Evolutionary conservation across 306 rosid species (phyloP), one percentile per base, ranked within the genome.

Genomic region (Hippophae gyantsensis): DNA sequence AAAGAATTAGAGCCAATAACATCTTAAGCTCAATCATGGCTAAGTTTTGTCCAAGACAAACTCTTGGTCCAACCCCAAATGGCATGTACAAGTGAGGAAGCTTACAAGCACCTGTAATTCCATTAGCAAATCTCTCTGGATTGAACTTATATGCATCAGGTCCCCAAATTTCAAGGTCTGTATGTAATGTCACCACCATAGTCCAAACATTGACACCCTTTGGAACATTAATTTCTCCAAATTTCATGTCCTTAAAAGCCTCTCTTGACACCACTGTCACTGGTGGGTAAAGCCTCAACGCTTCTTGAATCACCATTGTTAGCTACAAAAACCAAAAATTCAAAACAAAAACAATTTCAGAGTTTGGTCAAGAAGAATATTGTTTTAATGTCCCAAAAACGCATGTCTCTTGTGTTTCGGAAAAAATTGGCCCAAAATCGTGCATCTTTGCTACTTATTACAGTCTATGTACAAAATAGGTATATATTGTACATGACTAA

Each of bases 301-400:
- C 67, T 69, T 83, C 94, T 68, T 83, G 85, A 56, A 89, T 77
- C 66, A 89, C 83, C 86, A 83, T 81, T 38, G 62, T 83, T 42
- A 83, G 51, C 86, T 89, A 78, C 61, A 8, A 10, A 10, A 6
- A 48, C n/a, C 7, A 6, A 48, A 32, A 32, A 32, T 32, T 32
- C 38, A 32, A 32, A 18, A 32, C 5, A 32, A 32, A 32, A 32
- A 32, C 5, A 32, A 32, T 32, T 18, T 32, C 38, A 32, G 38
- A 27, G 38, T 27, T 27, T 27, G 38, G 38, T 27, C 38, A 27
- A 27, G 38, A 32, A 32, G 3, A 32, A 32, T 32, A 32, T 32
- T 32, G 38, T 32, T 32, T 32, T 32, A 2, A 4, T 2, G 38
- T 32, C 38, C 38, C 38, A 32, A 32, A 32, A 32, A 2, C 4